phyloP scores from a whole-genome alignment of 495 filamentous ascomycete genomes.

The Xylaria flabelliformis region DNA sequence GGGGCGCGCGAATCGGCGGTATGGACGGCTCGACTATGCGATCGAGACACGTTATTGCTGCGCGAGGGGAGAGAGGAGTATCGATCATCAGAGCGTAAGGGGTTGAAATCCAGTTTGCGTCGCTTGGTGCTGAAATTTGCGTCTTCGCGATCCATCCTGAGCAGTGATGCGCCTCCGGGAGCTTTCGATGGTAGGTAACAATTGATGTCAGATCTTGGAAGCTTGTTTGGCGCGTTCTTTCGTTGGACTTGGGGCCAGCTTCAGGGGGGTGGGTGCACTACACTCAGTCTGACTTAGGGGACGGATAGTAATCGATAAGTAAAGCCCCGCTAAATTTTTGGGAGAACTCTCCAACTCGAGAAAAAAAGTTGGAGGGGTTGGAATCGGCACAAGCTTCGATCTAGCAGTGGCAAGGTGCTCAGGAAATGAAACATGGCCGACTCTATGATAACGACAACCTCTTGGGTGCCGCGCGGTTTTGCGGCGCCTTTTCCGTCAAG shows the following conservation, averaged over 20 bases:
- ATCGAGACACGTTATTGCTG: conserved; percentile 44
- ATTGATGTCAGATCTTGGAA: neutral
- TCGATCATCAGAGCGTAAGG: conserved; percentile 60
- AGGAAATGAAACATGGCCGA: conserved; percentile 34
- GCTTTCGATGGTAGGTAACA: neutral
- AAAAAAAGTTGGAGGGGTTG: conserved; percentile 40
- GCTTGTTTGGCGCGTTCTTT: conserved; percentile 4
- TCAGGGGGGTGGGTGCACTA: neutral
- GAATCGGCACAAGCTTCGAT: conserved; percentile 11
- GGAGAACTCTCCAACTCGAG: conserved; percentile 25
- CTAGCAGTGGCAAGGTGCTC: neutral
- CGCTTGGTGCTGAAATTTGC: conserved; percentile 64
- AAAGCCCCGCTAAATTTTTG: conserved; percentile 40
- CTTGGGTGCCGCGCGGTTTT: conserved; percentile 94
- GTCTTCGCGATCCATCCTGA: conserved; percentile 47
- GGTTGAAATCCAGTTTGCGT: conserved; percentile 66
- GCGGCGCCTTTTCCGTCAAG: conserved; percentile 89
- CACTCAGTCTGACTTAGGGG: neutral
- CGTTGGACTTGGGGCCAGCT: neutral
- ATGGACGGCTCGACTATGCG: conserved; percentile 44
- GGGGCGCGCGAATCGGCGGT: conserved; percentile 46
- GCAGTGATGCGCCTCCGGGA: neutral
- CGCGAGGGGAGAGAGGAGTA: conserved; percentile 63
- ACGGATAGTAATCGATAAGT: conserved; percentile 37
- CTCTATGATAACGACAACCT: conserved; percentile 90